Percentiles rank a stretch among this genome's conserved stretches.
Evolutionary conservation across 2,329 filamentous ascomycete genomes (phyloP).

Genomic region (Colletotrichum spaethianum): DNA sequence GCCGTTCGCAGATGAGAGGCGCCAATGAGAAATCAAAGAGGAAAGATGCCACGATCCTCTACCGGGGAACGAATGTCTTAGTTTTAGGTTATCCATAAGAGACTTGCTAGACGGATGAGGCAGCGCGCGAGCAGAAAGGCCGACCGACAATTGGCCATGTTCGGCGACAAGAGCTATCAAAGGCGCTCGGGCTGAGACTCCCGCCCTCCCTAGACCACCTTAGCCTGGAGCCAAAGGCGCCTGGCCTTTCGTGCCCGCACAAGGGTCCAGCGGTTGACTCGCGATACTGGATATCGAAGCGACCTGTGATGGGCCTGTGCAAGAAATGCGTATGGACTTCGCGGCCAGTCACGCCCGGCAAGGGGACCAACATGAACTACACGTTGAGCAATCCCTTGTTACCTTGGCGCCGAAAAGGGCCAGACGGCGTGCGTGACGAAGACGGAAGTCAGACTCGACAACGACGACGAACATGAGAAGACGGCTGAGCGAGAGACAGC

Average conservation of each 20-base stretch:
- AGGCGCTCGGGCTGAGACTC: constrained; percentile 31
- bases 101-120: constrained; percentile 24
- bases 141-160: neutral
- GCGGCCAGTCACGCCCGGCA: neutral
- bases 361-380: constrained; percentile 11
- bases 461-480: neutral
- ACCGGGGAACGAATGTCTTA: constrained; percentile 22
- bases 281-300: neutral
- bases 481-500: neutral
- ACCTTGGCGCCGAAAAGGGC: constrained; percentile 11
- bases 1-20: constrained; percentile 37
- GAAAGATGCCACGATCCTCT: constrained; percentile 22
- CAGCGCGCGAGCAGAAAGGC: neutral
- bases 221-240: constrained; percentile 23
- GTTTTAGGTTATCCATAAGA: constrained; percentile 26
- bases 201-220: constrained; percentile 29
- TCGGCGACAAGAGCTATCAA: constrained; percentile 22
- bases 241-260: constrained; percentile 1
- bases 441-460: constrained; percentile 5
- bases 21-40: constrained; percentile 19
- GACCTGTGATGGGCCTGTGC: constrained; percentile 6
- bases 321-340: constrained; percentile 20
- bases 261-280: constrained; percentile 22
- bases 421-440: constrained; percentile 18
- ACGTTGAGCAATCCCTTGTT: constrained; percentile 15